These are phyloP conservation scores for Mimosa bimucronata DNA, from an alignment of 306 rosid species.

Conservation along the genomic window DNA sequence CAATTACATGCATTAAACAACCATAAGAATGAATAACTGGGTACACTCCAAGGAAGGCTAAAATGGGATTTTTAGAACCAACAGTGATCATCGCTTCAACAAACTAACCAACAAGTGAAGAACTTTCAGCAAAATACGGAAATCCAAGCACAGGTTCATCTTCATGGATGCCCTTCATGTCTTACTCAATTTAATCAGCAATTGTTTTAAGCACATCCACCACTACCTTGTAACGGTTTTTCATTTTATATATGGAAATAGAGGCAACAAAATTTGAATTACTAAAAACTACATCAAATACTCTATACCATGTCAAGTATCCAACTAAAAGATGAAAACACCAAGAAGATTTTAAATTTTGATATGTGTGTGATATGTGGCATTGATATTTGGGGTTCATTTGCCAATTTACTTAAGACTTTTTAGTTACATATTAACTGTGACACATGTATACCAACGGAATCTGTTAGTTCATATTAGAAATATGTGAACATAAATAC, in stretches of 20 bases:
- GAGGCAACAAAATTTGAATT: background rate
- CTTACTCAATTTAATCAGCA: constrained; percentile 1
- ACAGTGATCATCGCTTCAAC: constrained; percentile 9
- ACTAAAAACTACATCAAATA: background rate
- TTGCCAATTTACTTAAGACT: too few relatives aligned
- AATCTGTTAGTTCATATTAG: too few relatives aligned
- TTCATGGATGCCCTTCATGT: constrained; percentile 26
- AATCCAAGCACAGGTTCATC: background rate
- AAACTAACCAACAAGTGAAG: background rate
- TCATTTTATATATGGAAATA: background rate
- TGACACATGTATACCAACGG: too few relatives aligned
- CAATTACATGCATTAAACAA: background rate
- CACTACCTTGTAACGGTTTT: background rate
- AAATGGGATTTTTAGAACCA: background rate
- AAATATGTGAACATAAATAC: too few relatives aligned
- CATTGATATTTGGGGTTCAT: too few relatives aligned
- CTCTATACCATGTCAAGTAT: background rate
- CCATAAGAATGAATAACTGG: background rate
- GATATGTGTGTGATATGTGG: too few relatives aligned
- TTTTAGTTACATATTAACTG: too few relatives aligned
- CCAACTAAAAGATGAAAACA: background rate
- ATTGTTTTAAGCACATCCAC: background rate
- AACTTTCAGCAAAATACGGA: background rate
- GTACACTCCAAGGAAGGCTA: constrained; percentile 1
- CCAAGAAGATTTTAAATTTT: background rate